phyloP scores from a whole-genome alignment of 2,329 filamentous ascomycete species.

The Ceratocystis alfenasii region DNA sequence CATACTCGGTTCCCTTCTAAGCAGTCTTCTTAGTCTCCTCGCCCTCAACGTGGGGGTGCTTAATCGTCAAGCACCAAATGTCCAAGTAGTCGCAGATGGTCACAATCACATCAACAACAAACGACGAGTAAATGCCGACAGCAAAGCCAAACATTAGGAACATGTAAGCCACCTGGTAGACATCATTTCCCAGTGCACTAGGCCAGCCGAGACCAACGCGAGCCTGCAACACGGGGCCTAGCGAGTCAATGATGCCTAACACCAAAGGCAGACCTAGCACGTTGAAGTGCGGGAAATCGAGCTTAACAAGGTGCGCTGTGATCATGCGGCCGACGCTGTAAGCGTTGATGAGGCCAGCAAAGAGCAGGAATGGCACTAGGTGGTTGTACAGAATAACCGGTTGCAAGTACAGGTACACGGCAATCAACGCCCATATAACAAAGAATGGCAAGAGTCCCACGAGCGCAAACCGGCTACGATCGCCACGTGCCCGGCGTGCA shows the following conservation, averaged over 20 bases:
- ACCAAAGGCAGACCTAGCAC: constrained; percentile 67
- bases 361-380: constrained; percentile 79
- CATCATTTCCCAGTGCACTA: constrained; percentile 57
- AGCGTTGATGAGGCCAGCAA: constrained; percentile 80
- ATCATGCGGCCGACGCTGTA: constrained; percentile 96
- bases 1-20: constrained; percentile 18
- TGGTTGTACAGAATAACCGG: constrained; percentile 72
- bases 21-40: constrained; percentile 34
- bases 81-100: constrained; percentile 97
- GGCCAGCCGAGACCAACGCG: constrained; percentile 59
- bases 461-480: constrained; percentile 61
- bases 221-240: constrained; percentile 56
- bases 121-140: constrained; percentile 89
- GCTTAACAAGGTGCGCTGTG: constrained; percentile 79
- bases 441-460: constrained; percentile 75
- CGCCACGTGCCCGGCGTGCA: constrained; percentile 60
- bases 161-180: constrained; percentile 86
- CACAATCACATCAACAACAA: constrained; percentile 92
- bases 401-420: constrained; percentile 71
- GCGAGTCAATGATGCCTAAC: constrained; percentile 66
- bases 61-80: constrained; percentile 97
- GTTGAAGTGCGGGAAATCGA: constrained; percentile 82
- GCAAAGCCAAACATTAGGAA: constrained; percentile 78
- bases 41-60: constrained; percentile 54
- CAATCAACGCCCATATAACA: constrained; percentile 62